Conservation (phyloP, 257 asterid species). For the Lycium barbarum region DNA sequence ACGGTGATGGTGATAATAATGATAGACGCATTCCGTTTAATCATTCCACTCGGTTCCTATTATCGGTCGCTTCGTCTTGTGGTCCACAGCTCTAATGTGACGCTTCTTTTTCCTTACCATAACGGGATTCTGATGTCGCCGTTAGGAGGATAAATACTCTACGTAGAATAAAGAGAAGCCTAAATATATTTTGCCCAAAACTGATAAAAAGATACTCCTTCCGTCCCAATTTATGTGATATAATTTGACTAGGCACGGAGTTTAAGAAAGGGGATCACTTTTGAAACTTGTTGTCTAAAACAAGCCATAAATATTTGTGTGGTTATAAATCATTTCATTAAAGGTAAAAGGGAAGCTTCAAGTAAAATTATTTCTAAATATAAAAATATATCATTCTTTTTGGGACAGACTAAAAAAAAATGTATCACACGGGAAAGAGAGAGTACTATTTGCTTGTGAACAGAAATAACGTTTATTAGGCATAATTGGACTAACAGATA, state of each 20-base stretch:
- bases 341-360: too few species aligned
- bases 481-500: background rate
- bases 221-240: too few species aligned
- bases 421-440: too few species aligned
- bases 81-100: slow-evolving; percentile 33
- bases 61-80: slow-evolving; percentile 26
- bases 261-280: too few species aligned
- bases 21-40: slow-evolving; percentile 31
- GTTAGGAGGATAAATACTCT: slow-evolving; percentile 27
- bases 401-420: too few species aligned
- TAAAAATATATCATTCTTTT: too few species aligned
- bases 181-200: background rate
- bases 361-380: too few species aligned
- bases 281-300: too few species aligned
- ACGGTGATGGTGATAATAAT: slow-evolving; percentile 40
- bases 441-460: background rate
- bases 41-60: slow-evolving; percentile 23
- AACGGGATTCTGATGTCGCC: slow-evolving; percentile 34
- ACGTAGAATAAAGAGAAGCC: background rate
- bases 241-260: too few species aligned
- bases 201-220: too few species aligned
- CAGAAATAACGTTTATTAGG: background rate
- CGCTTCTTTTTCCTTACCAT: background rate
- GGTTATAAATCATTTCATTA: too few species aligned
- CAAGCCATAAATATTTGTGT: too few species aligned